Evolutionary conservation across 2,329 filamentous ascomycete species (phyloP).

Genomic region (Aspergillus hortae): DNA sequence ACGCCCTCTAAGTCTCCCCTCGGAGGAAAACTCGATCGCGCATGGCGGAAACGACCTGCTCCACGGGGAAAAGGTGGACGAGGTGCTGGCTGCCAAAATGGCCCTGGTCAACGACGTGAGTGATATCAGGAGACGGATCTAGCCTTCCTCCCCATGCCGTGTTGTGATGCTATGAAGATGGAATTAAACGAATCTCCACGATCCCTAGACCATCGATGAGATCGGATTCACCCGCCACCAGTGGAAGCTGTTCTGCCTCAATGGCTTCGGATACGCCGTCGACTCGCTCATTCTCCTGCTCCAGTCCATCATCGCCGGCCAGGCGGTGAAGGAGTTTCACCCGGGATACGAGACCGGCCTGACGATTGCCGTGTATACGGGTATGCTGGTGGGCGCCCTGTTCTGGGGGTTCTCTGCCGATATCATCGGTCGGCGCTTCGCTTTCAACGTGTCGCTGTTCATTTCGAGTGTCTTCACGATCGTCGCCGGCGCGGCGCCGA

Average conservation of each 20-base stretch:
- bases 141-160: too few species aligned
- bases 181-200: neutral
- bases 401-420: constrained; percentile 5
- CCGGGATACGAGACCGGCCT: neutral
- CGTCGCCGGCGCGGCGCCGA: constrained; percentile 3
- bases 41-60: neutral
- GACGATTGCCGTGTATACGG: constrained; percentile 1
- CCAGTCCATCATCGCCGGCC: constrained; percentile 25
- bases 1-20: neutral
- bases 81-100: constrained; percentile 40
- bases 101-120: constrained; percentile 27
- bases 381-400: constrained; percentile 4
- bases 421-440: constrained; percentile 6
- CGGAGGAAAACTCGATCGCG: neutral
- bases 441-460: constrained; percentile 9
- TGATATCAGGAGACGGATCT: neutral
- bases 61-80: constrained; percentile 25
- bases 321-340: constrained; percentile 8
- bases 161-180: neutral
- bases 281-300: constrained; percentile 30
- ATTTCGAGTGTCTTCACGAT: constrained; percentile 6
- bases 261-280: constrained; percentile 54
- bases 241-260: constrained; percentile 59
- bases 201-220: constrained; percentile 45
- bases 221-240: constrained; percentile 61